Base-by-base conservation (phyloP, 495 filamentous ascomycete genomes). In the Letharia lupina region DNA sequence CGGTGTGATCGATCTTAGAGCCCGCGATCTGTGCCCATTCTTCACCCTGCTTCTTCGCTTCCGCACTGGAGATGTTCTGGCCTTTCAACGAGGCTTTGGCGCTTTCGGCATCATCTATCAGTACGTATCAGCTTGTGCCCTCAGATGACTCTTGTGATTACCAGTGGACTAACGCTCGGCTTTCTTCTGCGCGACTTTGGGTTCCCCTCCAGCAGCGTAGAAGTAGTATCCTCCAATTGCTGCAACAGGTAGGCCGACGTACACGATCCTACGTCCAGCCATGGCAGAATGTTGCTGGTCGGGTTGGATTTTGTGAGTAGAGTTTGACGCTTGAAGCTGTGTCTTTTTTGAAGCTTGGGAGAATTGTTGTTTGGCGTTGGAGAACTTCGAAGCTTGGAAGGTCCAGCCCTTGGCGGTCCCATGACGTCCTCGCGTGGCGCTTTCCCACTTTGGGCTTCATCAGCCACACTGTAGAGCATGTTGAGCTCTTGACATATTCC, bases 151-250 rank as follows among this genome's bases (percentile, higher is more conserved):
- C 15, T 42, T 39, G 31, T 11, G 39, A 12, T 37, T 20, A 4
- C 37, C 20, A 8, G 50, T 41, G 39, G 48, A 77, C 81, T 61
- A 76, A 96, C 94, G 81, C 79, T 96, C 91, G 68, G 89, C 81
- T 67, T 92, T 77, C 79, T 93, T 89, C 81, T 89, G 83, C 15
- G 93, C 93, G 39, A 83, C 83, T 65, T 88, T 86, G n/a, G 90
- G 84, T 73, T 88, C 81, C 45, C 94, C 94, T 61, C 93, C 92
- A 1, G 93, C 90, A 33, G 78, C 81, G 78, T 96, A 98, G 62
- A 98, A 81, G 80, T 98, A 98, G 83, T 97, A 97, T 20, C 88
- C 93, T 54, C 84, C 80, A 48, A 84, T 85, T 64, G 85, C 88
- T 23, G 82, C 89, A 54, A 82, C 87, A 18, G 80, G 82, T 60